Conservation (phyloP, 306 rosid genomes). For the Trichosanthes truncata region DNA sequence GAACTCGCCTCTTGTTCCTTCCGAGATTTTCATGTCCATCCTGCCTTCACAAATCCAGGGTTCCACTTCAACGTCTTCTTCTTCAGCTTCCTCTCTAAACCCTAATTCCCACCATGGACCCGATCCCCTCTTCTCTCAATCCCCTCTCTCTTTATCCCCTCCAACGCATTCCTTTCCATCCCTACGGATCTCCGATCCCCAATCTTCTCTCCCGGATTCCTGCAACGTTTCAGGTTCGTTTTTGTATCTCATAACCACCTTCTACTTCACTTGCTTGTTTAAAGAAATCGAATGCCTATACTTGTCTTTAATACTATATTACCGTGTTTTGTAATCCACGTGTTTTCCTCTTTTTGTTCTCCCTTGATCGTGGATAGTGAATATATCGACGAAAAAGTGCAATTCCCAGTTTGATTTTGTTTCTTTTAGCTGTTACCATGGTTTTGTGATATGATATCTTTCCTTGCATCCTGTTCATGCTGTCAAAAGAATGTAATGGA, state of each 20-base stretch:
- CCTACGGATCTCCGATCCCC: conserved; percentile 44
- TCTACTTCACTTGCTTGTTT: background rate
- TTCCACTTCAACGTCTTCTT: conserved; percentile 46
- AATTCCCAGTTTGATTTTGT: background rate
- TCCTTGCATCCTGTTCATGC: background rate
- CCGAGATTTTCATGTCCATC: conserved; percentile 93
- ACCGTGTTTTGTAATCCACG: background rate
- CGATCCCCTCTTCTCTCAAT: background rate
- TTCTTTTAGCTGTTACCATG: background rate
- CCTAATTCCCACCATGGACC: conserved; percentile 73
- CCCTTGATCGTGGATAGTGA: background rate
- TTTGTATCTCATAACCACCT: background rate
- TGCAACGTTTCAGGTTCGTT: conserved; percentile 29
- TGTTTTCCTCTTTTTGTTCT: background rate
- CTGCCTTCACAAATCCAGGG: conserved; percentile 69
- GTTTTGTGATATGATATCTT: background rate
- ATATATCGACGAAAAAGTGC: background rate
- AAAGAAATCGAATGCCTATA: background rate
- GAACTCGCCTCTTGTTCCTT: conserved; percentile 8
- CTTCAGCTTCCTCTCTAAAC: conserved; percentile 27
- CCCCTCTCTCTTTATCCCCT: background rate
- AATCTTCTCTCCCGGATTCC: conserved; percentile 16
- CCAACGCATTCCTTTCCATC: conserved; percentile 32
- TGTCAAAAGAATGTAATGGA: background rate
- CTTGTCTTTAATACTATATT: background rate